Evolutionary conservation across 1,139 yeast species (phyloP), one percentile per base, ranked within the genome.

Genomic region (Schwanniomyces etchellsii): DNA sequence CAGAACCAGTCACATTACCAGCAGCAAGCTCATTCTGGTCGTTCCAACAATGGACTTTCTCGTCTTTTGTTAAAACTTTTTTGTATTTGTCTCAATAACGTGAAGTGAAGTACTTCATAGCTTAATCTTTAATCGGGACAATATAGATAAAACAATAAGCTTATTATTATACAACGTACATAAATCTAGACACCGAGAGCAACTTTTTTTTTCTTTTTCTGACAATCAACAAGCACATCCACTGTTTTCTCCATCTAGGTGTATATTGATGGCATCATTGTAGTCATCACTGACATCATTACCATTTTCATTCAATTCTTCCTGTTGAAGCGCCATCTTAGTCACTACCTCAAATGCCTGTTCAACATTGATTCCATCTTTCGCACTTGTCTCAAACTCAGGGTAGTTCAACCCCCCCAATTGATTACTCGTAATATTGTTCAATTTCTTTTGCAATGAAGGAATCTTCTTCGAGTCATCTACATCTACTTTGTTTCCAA

Each of bases 261-360:
- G 93, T 49, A 91, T 89, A 57, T 89, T 89, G 42, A 91, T 89
- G 26, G 97, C 96, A 57, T 91, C 97, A 32, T 93, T 84, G 55
- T 86, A 89, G 57, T 91, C 97, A 39, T 66, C 72, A 38, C 57
- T 61, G 24, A 57, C 69, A 50, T 88, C 96, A 45, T 80, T 82
- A 42, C 83, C 86, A 38, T 84, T 86, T 31, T 91, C 93, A 43
- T 82, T 88, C 48, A 80, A 81, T 53, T 84, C 93, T 54, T 89
- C 95, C 54, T 82, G 93, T 50, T 81, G 89, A 47, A 91, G 68
- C 0, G 98, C 98, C 66, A 85, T 86, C 50, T 95, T 76, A 22
- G 96, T 96, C 48, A 91, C 85, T 27, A 88, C 95, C 52, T 91
- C 97, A 53, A 91, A 91, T 1, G 97, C 98, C 49, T 82, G 78